Percentiles rank a stretch among this genome's conserved stretches.
Evolutionary conservation across 106 monocot species (phyloP).

Genomic region (Cymbidium sinense): DNA sequence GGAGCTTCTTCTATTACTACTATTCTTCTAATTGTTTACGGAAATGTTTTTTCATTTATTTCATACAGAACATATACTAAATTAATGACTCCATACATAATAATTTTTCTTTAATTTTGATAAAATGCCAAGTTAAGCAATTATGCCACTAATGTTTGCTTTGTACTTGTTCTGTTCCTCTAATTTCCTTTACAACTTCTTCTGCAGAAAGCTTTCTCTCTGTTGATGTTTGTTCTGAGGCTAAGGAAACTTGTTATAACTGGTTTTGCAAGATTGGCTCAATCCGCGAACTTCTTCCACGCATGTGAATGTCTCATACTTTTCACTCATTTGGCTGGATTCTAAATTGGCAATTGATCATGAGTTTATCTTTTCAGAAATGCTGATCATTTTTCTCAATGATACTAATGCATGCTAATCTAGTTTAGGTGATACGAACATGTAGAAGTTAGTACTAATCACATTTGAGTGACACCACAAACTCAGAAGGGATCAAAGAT

Average conservation of each 20-base stretch:
- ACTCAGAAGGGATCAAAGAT: not conserved
- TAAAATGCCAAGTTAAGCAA: not conserved
- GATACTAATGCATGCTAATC: not conserved
- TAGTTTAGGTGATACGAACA: not conserved
- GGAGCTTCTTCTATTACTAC: not conserved
- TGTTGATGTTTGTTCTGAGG: conserved; percentile 26
- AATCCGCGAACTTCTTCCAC: conserved; percentile 42
- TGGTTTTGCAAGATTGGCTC: conserved; percentile 56
- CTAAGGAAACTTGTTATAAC: conserved; percentile 42
- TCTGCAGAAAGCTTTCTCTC: conserved; percentile 24
- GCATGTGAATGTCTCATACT: conserved; percentile 28
- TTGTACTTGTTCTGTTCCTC: not conserved
- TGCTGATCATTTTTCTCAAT: not conserved
- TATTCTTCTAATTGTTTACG: not conserved
- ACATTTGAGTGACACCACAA: not conserved
- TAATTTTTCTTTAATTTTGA: not conserved
- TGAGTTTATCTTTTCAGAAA: not conserved
- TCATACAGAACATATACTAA: not conserved
- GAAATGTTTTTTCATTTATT: not conserved
- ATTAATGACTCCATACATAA: too few species aligned
- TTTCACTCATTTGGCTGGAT: not conserved
- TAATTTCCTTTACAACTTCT: not conserved
- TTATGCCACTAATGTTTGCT: not conserved
- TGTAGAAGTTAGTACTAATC: not conserved
- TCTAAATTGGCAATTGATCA: not conserved